A percentile compares a stretch with the other conserved stretches of the same genome.
Evolutionary conservation across 495 filamentous ascomycete genomes (phyloP).

Genomic region (Penicillium bialowiezense): DNA sequence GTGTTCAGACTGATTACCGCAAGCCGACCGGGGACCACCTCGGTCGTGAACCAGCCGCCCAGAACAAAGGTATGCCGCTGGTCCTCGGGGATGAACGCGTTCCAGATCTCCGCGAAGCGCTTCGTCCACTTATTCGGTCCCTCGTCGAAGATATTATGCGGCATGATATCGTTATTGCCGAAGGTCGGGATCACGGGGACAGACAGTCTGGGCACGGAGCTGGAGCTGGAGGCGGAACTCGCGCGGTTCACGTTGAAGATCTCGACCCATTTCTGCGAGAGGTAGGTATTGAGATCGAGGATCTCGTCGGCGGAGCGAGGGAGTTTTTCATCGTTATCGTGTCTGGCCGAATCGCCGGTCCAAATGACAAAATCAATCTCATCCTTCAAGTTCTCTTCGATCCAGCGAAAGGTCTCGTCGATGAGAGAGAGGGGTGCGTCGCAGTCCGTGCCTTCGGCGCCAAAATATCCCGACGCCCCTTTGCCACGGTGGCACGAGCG

Average conservation of each 20-base stretch:
- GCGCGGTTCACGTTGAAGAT: conserved; percentile 58
- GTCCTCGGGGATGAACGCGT: conserved; percentile 82
- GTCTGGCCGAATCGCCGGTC: conserved; percentile 94
- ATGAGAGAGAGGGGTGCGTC: conserved; percentile 78
- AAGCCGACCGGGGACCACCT: conserved; percentile 83
- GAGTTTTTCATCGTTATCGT: conserved; percentile 85
- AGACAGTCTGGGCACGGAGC: conserved; percentile 44
- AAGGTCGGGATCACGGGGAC: conserved; percentile 88
- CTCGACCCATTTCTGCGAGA: conserved; percentile 73
- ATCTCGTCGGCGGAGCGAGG: conserved; percentile 76
- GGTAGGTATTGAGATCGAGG: conserved; percentile 65
- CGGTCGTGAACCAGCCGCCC: conserved; percentile 91
- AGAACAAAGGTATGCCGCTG: conserved; percentile 89
- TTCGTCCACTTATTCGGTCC: conserved; percentile 86
- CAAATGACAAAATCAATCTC: conserved; percentile 92
- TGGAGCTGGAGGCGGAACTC: conserved; percentile 33
- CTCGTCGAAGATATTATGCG: conserved; percentile 86
- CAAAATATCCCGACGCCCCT: conserved; percentile 76
- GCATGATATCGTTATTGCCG: conserved; percentile 96
- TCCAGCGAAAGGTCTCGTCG: conserved; percentile 90
- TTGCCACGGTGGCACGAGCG: conserved; percentile 73
- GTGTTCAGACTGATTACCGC: conserved; percentile 96
- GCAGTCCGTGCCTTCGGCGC: conserved; percentile 82
- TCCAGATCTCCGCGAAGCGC: conserved; percentile 72
- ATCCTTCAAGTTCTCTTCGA: conserved; percentile 77